These are phyloP conservation scores for Penicillium psychrofluorescens DNA, from an alignment of 495 filamentous ascomycete species.

Conservation along the genomic window DNA sequence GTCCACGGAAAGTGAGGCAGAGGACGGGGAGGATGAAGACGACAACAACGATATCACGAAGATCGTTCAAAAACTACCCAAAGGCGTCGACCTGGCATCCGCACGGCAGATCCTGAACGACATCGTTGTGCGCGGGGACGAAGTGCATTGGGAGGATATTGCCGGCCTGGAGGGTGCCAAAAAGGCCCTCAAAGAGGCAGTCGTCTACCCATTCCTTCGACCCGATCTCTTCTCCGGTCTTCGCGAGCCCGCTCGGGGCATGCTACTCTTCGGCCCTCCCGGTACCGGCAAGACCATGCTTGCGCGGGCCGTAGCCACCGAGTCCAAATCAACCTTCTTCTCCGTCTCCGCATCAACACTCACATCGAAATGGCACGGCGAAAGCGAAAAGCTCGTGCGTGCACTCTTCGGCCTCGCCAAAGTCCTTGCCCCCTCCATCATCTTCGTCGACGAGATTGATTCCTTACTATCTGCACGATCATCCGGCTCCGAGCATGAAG, in stretches of 20 bases:
- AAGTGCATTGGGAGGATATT: conserved; percentile 93
- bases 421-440: conserved; percentile 86
- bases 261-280: conserved; percentile 94
- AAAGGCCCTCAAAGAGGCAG: conserved; percentile 86
- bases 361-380: conserved; percentile 93
- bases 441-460: conserved; percentile 99
- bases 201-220: conserved; percentile 94
- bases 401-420: conserved; percentile 90
- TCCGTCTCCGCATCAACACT: conserved; percentile 90
- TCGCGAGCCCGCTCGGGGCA: conserved; percentile 87
- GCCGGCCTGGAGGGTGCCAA: conserved; percentile 89
- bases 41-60: conserved; percentile 44
- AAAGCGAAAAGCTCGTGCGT: conserved; percentile 92
- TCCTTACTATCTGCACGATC: conserved; percentile 81
- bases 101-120: conserved; percentile 93
- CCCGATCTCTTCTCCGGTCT: conserved; percentile 95
- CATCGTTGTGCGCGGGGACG: conserved; percentile 89
- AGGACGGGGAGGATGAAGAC: conserved; percentile 27
- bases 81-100: conserved; percentile 71
- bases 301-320: conserved; percentile 88
- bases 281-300: conserved; percentile 99
- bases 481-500: conserved; percentile 83
- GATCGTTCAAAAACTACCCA: conserved; percentile 68
- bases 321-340: conserved; percentile 94
- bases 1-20: conserved; percentile 22